These are phyloP conservation scores for Alternaria triticina DNA, from an alignment of 2,329 filamentous ascomycete species.

Conservation along the genomic window DNA sequence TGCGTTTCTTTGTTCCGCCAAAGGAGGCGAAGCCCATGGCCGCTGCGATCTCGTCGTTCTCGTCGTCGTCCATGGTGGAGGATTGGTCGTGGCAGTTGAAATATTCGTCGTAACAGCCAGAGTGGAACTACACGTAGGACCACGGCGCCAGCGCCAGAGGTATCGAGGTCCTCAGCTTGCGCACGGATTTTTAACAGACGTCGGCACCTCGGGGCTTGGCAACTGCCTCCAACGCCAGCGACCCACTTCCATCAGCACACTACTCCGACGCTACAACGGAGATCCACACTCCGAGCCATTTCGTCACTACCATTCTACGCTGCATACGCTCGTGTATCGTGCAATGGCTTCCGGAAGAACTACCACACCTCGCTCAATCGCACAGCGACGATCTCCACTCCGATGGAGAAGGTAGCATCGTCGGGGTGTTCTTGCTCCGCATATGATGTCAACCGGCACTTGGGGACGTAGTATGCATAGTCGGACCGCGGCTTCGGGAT, in stretches of 20 bases:
- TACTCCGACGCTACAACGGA: background rate
- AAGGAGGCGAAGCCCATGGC: conserved; percentile 79
- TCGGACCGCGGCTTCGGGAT: conserved; percentile 3
- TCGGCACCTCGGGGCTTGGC: background rate
- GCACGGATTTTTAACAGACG: background rate
- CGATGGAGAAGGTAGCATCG: background rate
- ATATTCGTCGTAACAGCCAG: background rate
- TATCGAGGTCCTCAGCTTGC: background rate
- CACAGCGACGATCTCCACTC: conserved; percentile 2
- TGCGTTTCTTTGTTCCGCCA: conserved; percentile 71
- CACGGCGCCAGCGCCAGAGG: background rate
- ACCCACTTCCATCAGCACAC: background rate
- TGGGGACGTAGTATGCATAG: background rate
- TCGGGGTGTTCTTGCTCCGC: conserved; percentile 8
- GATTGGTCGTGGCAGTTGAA: background rate
- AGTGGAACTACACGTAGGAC: background rate
- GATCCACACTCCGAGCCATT: background rate
- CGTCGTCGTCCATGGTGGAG: conserved; percentile 52
- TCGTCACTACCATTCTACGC: background rate
- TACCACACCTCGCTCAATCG: background rate
- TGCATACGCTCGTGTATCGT: no score
- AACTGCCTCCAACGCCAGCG: background rate
- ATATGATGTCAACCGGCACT: conserved; percentile 10
- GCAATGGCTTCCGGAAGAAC: background rate
- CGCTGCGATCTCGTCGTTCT: conserved; percentile 63